Conservation (phyloP, 257 asterid species). For the Nemophila menziesii region DNA sequence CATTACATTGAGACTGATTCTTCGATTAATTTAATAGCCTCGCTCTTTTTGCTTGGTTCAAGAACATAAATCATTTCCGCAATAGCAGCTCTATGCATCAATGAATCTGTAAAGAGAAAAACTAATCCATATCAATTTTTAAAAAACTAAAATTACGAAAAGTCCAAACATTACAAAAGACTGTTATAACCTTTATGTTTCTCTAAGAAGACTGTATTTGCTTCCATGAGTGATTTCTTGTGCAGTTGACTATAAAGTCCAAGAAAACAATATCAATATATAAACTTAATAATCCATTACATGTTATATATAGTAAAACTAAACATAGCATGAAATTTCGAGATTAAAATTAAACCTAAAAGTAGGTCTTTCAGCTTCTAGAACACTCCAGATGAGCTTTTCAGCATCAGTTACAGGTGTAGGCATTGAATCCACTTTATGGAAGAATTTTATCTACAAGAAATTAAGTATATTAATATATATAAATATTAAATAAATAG, state of each 20-base stretch:
- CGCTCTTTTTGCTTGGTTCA: constrained; percentile 70
- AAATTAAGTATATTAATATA: constrained; percentile 5
- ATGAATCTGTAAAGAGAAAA: constrained; percentile 44
- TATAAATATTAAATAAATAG: constrained; percentile 3
- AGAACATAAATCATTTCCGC: constrained; percentile 77
- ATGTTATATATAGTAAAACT: too few species aligned
- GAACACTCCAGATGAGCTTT: constrained; percentile 64
- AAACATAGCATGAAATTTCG: neutral
- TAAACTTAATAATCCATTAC: neutral
- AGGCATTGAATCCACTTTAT: constrained; percentile 60
- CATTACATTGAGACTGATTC: constrained; percentile 60
- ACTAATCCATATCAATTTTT: constrained; percentile 5
- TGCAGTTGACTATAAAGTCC: constrained; percentile 49
- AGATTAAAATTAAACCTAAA: constrained; percentile 32
- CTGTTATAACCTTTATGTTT: constrained; percentile 48
- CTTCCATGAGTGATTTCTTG: constrained; percentile 65
- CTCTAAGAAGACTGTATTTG: constrained; percentile 67
- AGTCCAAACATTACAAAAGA: constrained; percentile 5
- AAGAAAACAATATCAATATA: neutral
- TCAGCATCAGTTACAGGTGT: constrained; percentile 62
- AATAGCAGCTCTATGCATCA: constrained; percentile 79
- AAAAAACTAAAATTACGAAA: neutral
- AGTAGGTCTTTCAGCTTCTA: constrained; percentile 68
- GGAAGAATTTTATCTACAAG: constrained; percentile 71
- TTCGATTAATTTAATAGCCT: constrained; percentile 64